Percentiles rank a stretch among this genome's conserved stretches.
Evolutionary conservation across 306 rosid species (phyloP).

Genomic region (Lathyrus aphaca): DNA sequence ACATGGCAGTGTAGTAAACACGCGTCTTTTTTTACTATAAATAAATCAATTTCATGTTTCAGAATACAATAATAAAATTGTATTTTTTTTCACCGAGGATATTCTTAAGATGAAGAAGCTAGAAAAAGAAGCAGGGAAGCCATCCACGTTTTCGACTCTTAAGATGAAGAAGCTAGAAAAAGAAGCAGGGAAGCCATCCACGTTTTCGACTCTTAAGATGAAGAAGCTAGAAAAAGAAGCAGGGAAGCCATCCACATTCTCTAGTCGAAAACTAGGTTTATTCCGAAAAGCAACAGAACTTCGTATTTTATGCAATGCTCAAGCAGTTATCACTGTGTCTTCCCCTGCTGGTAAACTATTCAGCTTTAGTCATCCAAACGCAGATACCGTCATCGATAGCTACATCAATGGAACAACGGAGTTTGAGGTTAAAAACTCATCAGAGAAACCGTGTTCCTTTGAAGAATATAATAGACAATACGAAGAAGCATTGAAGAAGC

Average conservation of each 20-base stretch:
- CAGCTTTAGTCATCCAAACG: slow-evolving; percentile 50
- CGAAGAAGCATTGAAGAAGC: slow-evolving; percentile 34
- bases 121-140: slow-evolving; percentile 35
- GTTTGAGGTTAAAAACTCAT: background rate
- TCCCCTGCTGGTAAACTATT: slow-evolving; percentile 51
- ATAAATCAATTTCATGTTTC: background rate
- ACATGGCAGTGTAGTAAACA: background rate
- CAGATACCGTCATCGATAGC: slow-evolving; percentile 35
- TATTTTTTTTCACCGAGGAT: slow-evolving; percentile 6
- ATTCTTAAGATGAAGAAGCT: slow-evolving; percentile 47
- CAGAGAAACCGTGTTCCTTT: background rate
- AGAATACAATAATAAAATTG: background rate
- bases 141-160: too few species aligned
- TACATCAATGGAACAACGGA: slow-evolving; percentile 10
- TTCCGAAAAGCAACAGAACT: slow-evolving; percentile 66
- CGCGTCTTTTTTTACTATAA: slow-evolving; percentile 16
- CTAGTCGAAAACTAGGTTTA: slow-evolving; percentile 53
- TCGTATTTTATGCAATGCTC: slow-evolving; percentile 50
- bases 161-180: slow-evolving; percentile 53
- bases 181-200: slow-evolving; percentile 33
- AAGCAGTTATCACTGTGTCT: slow-evolving; percentile 47
- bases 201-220: slow-evolving; percentile 49
- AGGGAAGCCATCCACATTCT: slow-evolving; percentile 56
- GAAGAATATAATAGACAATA: slow-evolving; percentile 40
- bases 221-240: slow-evolving; percentile 41